Evolutionary conservation across 441 rosid species (phyloP).

Genomic region (Croton setiger): DNA sequence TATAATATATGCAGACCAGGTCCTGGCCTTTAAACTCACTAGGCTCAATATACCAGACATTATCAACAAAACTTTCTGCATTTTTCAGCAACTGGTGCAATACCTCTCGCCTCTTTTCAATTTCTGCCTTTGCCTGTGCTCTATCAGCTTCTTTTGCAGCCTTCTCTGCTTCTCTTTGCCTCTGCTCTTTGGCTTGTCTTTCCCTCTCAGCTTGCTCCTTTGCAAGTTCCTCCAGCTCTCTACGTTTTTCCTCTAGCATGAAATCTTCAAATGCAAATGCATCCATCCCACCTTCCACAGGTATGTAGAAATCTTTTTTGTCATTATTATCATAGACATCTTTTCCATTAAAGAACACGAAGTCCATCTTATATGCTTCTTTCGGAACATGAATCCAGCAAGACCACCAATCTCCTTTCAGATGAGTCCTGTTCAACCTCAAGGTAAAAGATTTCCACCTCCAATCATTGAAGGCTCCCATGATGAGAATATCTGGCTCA

Average conservation of each 20-base stretch:
- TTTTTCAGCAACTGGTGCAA: conserved; percentile 43
- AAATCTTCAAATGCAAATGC: conserved; percentile 72
- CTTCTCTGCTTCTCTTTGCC: conserved; percentile 62
- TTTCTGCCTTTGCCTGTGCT: conserved; percentile 67
- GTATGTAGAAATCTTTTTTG: conserved; percentile 58
- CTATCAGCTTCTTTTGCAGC: conserved; percentile 81
- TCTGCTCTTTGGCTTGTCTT: conserved; percentile 69
- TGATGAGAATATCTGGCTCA: conserved; percentile 67
- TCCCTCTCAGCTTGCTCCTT: conserved; percentile 76
- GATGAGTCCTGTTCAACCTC: conserved; percentile 60
- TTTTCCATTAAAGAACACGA: conserved; percentile 86
- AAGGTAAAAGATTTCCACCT: conserved; percentile 79
- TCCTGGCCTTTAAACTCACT: conserved; percentile 56
- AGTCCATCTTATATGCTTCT: conserved; percentile 89
- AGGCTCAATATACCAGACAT: conserved; percentile 78
- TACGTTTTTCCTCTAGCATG: conserved; percentile 74
- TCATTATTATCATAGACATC: conserved; percentile 76
- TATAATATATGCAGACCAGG: conserved; percentile 58
- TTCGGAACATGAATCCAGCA: conserved; percentile 74
- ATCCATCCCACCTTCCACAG: conserved; percentile 77
- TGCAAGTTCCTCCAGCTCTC: conserved; percentile 74
- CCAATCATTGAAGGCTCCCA: conserved; percentile 98
- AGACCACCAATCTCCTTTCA: conserved; percentile 86
- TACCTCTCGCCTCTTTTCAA: conserved; percentile 44
- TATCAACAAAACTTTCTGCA: conserved; percentile 48